Base-by-base conservation (phyloP, 192 early-diverging fungal species). In the Umbelopsis isabellina region DNA sequence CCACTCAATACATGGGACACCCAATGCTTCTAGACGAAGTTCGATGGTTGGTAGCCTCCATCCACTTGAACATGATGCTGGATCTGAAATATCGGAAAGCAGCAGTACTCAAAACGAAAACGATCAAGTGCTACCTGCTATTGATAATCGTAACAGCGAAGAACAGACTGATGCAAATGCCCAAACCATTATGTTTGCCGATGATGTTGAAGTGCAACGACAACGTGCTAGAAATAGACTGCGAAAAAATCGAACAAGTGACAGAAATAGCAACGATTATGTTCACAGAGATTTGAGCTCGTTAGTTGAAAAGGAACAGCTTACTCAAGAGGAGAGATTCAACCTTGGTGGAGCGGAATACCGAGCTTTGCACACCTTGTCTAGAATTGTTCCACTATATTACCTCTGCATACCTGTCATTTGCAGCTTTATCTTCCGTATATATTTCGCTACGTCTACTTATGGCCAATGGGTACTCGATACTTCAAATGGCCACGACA, bases 271-370 rank as follows among this genome's bases (percentile, higher is more conserved):
- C 13, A 41, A 10, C 6, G 55, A 61, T 0, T 61, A 61, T 33
- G 55, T 33, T 16, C 55, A 61, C 11, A 25, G 55, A 37, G 33
- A 61, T 61, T n/a, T 61, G 13, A 61, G 55, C 30, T 13, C 16
- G 1, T 25, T 61, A 3, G 15, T 70, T 41, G 50, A 65, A 13
- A 66, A 74, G 46, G 46, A 35, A 13, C 65, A 74, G 8, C 45
- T 79, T 22, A 79, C 77, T 0, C 53, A 65, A 52, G 53, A 74
- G 27, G 67, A 79, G n/a, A 69, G 72, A 10, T 72, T 74, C 35
- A 45, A 61, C 27, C 41, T 79, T 52, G 77, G 77, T 48, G 77
- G 77, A 20, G 67, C 73, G 10, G 77, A 79, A 53, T 79, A 79
- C 45, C 48, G 72, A 46, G 58, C 77, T 8, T 45, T 79, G 2